Evolutionary conservation across 106 monocot genomes (phyloP), one percentile per base, ranked within the genome.

Genomic region (Acorus calamus): DNA sequence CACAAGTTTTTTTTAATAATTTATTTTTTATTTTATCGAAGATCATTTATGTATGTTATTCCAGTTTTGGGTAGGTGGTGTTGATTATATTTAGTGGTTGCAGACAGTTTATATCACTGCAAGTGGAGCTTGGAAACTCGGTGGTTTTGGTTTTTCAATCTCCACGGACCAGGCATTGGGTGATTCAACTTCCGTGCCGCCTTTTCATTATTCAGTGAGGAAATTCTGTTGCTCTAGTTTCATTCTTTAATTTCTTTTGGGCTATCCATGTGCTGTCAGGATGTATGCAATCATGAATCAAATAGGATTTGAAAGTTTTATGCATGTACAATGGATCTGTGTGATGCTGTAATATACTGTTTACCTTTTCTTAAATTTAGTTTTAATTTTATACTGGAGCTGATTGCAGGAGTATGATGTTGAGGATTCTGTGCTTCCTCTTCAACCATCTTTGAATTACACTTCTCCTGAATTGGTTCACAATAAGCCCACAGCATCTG

Each of bases 111-210:
- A 85, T 77, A 91, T 96, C 69, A 96, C 96, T 65, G 68, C 80
- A 47, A 79, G 65, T 77, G 96, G 96, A 76, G 90, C 96, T 62
- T 96, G 96, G 96, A 96, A 96, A 65, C 87, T 96, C 67, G 96
- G 96, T 58, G 90, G 96, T 8, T 96, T 96, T 85, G 91, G 96
- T 8, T 96, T 96, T 87, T 81, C 96, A 50, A 55, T 91, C 53
- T 62, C 90, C 43, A 53, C 66, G 55, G 96, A 96, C 52, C 84
- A 90, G 72, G 74, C 74, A 5, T 87, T 84, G 55, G 73, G 73
- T 65, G 83, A 84, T 64, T 75, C 69, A 44, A 84, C 73, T 61
- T 53, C 78, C 14, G 59, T 67, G 4, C 80, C 76, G 60, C 75
- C 78, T 62, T 96, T 96, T 81, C 96, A 91, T 72, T 96, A 91